phyloP scores from a whole-genome alignment of 805 yeast species.

The Priceomyces carsonii region DNA sequence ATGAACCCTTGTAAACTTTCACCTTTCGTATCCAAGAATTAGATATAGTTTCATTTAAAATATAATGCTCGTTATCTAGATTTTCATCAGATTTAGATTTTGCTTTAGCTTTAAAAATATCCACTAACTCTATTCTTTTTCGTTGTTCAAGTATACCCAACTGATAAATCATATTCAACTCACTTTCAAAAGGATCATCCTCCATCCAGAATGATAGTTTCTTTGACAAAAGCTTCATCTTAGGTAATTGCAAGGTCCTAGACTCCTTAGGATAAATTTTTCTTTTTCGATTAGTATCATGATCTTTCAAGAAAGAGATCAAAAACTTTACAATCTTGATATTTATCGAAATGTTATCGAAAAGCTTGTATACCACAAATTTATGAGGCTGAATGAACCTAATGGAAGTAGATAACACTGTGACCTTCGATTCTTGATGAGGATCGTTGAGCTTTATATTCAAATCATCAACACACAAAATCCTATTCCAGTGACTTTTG shows the following conservation, averaged over 20 bases:
- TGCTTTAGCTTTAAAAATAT: constrained; percentile 21
- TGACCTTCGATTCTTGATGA: constrained; percentile 15
- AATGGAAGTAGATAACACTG: constrained; percentile 24
- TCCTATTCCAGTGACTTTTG: constrained; percentile 49
- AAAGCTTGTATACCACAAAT: constrained; percentile 37
- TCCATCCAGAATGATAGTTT: constrained; percentile 37
- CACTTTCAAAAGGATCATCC: constrained; percentile 46
- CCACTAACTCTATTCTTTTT: constrained; percentile 32
- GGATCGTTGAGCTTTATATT: constrained; percentile 13
- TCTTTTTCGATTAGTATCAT: constrained; percentile 11
- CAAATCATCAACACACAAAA: constrained; percentile 41
- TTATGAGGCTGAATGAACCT: constrained; percentile 39
- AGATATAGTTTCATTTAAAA: constrained; percentile 49
- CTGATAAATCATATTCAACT: constrained; percentile 42
- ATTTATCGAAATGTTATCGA: constrained; percentile 38
- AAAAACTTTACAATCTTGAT: constrained; percentile 36
- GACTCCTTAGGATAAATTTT: constrained; percentile 33
- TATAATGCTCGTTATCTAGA: constrained; percentile 24
- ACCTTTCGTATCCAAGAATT: constrained; percentile 74
- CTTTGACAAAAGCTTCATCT: constrained; percentile 24
- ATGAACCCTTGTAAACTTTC: constrained; percentile 39
- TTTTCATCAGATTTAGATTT: constrained; percentile 4
- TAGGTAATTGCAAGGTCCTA: constrained; percentile 27
- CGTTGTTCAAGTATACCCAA: constrained; percentile 41
- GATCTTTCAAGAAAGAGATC: constrained; percentile 22